phyloP scores from a whole-genome alignment of 73 alveolate species.

The Stentor coeruleus region DNA sequence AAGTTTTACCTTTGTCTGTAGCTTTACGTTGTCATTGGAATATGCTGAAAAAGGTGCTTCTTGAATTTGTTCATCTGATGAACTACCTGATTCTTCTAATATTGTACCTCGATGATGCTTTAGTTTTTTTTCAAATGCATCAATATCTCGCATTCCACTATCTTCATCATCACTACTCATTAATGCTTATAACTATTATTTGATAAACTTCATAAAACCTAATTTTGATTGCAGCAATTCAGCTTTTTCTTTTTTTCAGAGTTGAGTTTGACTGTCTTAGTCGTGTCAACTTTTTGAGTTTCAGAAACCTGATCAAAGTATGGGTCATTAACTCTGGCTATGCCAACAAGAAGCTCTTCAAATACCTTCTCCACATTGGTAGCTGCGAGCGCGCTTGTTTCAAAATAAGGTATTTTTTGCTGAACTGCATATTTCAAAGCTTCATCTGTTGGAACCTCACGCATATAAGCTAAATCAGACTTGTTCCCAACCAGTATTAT shows the following conservation, averaged over 20 bases:
- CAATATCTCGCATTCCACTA: constrained; percentile 26
- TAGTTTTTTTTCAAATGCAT: constrained; percentile 29
- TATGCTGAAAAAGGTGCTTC: background rate
- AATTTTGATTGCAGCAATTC: background rate
- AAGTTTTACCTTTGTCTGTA: background rate
- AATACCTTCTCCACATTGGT: constrained; percentile 27
- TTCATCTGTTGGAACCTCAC: constrained; percentile 27
- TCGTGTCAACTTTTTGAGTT: background rate
- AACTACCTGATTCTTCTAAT: constrained; percentile 27
- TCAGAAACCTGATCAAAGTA: background rate
- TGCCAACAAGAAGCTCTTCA: background rate
- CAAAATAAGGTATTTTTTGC: constrained; percentile 27
- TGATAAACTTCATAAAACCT: no score
- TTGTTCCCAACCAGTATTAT: constrained; percentile 24
- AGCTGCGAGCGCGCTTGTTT: constrained; percentile 21
- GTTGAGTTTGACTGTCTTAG: background rate
- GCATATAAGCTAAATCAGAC: background rate
- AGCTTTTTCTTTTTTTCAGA: constrained; percentile 9
- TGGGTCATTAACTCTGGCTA: constrained; percentile 6
- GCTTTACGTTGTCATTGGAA: constrained; percentile 26
- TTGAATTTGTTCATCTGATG: constrained; percentile 1
- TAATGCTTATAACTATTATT: no score
- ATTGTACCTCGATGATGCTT: constrained; percentile 19
- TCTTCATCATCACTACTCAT: constrained; percentile 22
- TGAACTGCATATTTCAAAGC: constrained; percentile 19